phyloP scores from a whole-genome alignment of 495 filamentous ascomycete species.

The Aspergillus kassunensis region DNA sequence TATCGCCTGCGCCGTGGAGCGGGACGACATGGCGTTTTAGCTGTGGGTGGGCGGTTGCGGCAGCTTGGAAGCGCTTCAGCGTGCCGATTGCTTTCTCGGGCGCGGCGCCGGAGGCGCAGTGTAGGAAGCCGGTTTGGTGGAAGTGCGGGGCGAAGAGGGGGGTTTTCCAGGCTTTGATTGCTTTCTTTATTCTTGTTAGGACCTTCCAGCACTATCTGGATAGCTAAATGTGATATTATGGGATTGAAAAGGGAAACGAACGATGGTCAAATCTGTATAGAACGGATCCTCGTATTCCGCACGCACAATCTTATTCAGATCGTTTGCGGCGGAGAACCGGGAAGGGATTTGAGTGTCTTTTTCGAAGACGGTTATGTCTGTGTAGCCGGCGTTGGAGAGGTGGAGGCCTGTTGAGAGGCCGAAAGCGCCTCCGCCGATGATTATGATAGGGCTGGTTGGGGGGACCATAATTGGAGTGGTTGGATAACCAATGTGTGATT shows the following conservation, averaged over 20 bases:
- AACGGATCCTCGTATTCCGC: slow-evolving; percentile 54
- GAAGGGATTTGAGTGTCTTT: slow-evolving; percentile 37
- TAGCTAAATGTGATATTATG: too few relatives aligned
- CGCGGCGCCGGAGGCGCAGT: slow-evolving; percentile 44
- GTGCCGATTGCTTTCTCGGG: slow-evolving; percentile 45
- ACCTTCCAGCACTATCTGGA: too few relatives aligned
- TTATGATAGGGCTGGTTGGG: slow-evolving; percentile 26
- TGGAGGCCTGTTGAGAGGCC: slow-evolving; percentile 50
- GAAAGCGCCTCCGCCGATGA: slow-evolving; percentile 46
- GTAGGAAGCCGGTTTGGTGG: slow-evolving; percentile 52
- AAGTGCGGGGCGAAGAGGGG: slow-evolving; percentile 51
- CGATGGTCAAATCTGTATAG: slow-evolving; percentile 48
- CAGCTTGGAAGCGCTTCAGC: slow-evolving; percentile 40
- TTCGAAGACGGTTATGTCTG: slow-evolving; percentile 43
- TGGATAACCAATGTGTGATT: too few relatives aligned
- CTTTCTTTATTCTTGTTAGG: slow-evolving; percentile 35
- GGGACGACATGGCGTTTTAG: slow-evolving; percentile 34
- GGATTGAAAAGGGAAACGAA: slow-evolving; percentile 21
- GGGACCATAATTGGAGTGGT: slow-evolving; percentile 1
- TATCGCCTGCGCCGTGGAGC: slow-evolving; percentile 31
- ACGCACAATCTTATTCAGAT: slow-evolving; percentile 55
- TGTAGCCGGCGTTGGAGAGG: slow-evolving; percentile 39
- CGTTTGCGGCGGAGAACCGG: slow-evolving; percentile 43
- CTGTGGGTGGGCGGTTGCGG: slow-evolving; percentile 32
- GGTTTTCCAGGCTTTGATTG: slow-evolving; percentile 48